Evolutionary conservation across 768 basidiomycete species (phyloP).

Genomic region (Boletales sp.): DNA sequence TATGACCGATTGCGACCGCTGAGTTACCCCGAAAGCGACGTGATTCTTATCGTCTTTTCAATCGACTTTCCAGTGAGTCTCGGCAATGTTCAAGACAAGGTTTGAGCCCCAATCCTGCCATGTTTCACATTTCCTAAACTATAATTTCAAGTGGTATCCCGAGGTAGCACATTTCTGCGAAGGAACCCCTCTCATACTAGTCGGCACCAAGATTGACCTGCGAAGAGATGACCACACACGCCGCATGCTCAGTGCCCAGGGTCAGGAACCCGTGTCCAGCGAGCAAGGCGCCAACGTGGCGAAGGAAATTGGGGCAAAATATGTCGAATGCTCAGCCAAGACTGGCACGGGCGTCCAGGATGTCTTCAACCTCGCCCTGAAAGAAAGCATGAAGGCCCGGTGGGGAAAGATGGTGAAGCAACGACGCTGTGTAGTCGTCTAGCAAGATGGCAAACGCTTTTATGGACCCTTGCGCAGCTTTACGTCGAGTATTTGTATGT

Average conservation of each 20-base stretch:
- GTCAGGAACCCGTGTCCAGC: slow-evolving; percentile 71
- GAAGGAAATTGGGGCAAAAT: slow-evolving; percentile 89
- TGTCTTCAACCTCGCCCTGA: slow-evolving; percentile 85
- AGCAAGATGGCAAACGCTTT: slow-evolving; percentile 10
- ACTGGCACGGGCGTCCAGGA: slow-evolving; percentile 87
- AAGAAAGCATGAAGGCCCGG: slow-evolving; percentile 80
- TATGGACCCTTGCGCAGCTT: slow-evolving; percentile 8
- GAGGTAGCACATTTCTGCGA: slow-evolving; percentile 93
- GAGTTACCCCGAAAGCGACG: slow-evolving; percentile 85
- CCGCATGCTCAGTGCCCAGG: slow-evolving; percentile 87
- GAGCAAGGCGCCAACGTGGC: slow-evolving; percentile 86
- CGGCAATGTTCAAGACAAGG: slow-evolving; percentile 89
- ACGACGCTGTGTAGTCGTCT: slow-evolving; percentile 66
- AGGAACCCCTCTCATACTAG: slow-evolving; percentile 83
- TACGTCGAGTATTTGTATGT: slow-evolving; percentile 28
- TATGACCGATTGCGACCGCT: slow-evolving; percentile 86
- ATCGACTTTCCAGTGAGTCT: slow-evolving; percentile 90
- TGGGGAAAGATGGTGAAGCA: slow-evolving; percentile 72
- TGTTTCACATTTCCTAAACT: slow-evolving; percentile 8
- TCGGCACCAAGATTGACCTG: slow-evolving; percentile 92
- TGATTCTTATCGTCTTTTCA: slow-evolving; percentile 92
- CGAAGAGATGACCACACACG: slow-evolving; percentile 82
- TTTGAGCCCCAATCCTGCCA: slow-evolving; percentile 27
- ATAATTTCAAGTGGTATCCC: slow-evolving; percentile 71
- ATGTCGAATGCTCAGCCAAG: slow-evolving; percentile 93